Conservation (phyloP, 2,329 filamentous ascomycete genomes). For the Monilinia vaccinii-corymbosi region DNA sequence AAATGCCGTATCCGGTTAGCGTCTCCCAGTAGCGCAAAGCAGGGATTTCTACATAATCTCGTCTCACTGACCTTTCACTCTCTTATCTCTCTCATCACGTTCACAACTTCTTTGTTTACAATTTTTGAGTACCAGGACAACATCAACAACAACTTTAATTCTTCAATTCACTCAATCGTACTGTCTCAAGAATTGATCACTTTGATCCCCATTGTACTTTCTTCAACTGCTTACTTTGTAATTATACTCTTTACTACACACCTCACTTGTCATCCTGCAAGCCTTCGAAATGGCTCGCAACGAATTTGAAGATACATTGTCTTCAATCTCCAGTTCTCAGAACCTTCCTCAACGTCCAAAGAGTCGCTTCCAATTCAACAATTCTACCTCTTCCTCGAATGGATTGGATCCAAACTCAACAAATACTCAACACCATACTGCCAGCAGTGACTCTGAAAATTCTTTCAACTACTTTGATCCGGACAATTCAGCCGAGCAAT, state of each 20-base stretch:
- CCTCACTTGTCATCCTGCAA: not conserved
- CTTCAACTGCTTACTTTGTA: not conserved
- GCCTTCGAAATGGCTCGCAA: not conserved
- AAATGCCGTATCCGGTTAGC: not conserved
- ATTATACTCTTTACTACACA: not conserved
- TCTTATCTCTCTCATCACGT: not conserved
- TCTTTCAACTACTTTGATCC: not conserved
- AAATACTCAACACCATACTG: conserved; percentile 4
- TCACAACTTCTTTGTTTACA: not conserved
- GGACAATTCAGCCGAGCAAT: conserved; percentile 1
- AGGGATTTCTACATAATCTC: conserved; percentile 1
- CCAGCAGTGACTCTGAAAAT: not conserved
- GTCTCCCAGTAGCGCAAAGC: not conserved
- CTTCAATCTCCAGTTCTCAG: not conserved
- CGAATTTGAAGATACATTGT: not conserved
- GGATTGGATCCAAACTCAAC: not conserved
- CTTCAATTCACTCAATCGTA: no score
- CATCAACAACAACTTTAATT: not conserved
- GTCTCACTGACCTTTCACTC: not conserved
- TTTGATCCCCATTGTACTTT: not conserved
- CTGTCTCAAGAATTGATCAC: not conserved
- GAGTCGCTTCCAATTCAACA: not conserved
- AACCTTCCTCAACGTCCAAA: not conserved
- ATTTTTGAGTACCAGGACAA: not conserved
- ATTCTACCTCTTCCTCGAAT: not conserved